Conservation (phyloP, 805 yeast genomes). For the Sungouiozyma intestinalis region DNA sequence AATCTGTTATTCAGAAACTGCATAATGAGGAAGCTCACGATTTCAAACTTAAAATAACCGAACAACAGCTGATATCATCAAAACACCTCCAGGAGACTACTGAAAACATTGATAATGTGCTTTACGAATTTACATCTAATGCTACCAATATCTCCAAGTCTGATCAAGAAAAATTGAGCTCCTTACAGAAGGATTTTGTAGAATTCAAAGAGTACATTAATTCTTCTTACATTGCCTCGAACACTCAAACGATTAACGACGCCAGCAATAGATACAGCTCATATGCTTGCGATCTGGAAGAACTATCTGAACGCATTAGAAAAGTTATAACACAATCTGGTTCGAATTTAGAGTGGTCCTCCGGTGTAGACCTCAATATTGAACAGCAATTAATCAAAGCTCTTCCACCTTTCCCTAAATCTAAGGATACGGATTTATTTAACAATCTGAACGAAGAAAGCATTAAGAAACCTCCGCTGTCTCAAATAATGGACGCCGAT, state of each 20-base stretch:
- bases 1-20: not conserved
- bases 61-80: not conserved
- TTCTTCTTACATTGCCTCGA: not conserved
- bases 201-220: not conserved
- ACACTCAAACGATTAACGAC: not conserved
- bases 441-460: conserved; percentile 4
- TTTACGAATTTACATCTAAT: not conserved
- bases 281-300: not conserved
- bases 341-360: not conserved
- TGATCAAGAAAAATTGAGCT: not conserved
- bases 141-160: not conserved
- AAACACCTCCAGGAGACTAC: not conserved
- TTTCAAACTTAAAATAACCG: conserved; percentile 3
- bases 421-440: conserved; percentile 8
- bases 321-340: not conserved
- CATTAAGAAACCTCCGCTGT: not conserved
- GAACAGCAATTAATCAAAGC: conserved; percentile 1
- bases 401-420: conserved; percentile 11
- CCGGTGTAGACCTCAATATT: conserved; percentile 1
- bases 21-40: conserved; percentile 3
- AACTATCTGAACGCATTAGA: not conserved
- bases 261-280: not conserved
- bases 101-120: not conserved
- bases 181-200: not conserved
- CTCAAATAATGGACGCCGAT: not conserved